Percentiles rank a stretch among this genome's conserved stretches.
These are phyloP conservation scores for Marasmius tenuissimus DNA, from an alignment of 1,284 basidiomycete genomes.

Conservation along the genomic window DNA sequence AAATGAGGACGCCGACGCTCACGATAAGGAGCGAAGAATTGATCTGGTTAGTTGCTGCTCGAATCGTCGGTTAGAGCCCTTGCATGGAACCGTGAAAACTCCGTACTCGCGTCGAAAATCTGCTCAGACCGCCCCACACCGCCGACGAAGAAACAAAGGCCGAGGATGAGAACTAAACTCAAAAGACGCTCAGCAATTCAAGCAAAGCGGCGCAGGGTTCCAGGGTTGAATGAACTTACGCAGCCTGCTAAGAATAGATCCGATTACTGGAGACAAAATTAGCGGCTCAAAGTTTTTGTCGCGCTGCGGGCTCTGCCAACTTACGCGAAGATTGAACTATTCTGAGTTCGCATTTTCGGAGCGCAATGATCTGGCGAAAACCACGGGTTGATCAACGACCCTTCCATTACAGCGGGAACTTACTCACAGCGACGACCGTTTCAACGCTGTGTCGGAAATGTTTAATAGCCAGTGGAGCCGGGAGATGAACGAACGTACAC, in stretches of 20 bases:
- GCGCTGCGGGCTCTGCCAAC: constrained; percentile 24
- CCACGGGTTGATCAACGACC: not conserved
- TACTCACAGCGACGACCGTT: constrained; percentile 67
- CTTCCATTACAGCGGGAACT: not conserved
- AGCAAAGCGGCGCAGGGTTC: not conserved
- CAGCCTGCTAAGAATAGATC: constrained; percentile 77
- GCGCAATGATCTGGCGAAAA: constrained; percentile 63
- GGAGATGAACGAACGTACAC: constrained; percentile 44
- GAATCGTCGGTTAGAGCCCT: not conserved
- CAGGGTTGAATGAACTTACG: constrained; percentile 38
- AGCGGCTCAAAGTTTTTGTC: not conserved
- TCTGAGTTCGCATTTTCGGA: constrained; percentile 81
- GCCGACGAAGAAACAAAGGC: constrained; percentile 82
- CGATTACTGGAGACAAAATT: constrained; percentile 53
- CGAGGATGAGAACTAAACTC: constrained; percentile 57
- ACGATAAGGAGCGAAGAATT: constrained; percentile 83
- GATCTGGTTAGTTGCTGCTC: constrained; percentile 71
- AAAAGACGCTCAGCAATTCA: not conserved
- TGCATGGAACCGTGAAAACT: not conserved
- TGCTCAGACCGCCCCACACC: constrained; percentile 78
- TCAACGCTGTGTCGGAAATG: constrained; percentile 55
- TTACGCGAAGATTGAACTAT: constrained; percentile 80
- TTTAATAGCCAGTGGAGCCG: constrained; percentile 8
- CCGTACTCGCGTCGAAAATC: constrained; percentile 69
- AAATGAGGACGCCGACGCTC: constrained; percentile 75